Conservation (phyloP, 495 filamentous ascomycete genomes). For the Aspergillus kassunensis region DNA sequence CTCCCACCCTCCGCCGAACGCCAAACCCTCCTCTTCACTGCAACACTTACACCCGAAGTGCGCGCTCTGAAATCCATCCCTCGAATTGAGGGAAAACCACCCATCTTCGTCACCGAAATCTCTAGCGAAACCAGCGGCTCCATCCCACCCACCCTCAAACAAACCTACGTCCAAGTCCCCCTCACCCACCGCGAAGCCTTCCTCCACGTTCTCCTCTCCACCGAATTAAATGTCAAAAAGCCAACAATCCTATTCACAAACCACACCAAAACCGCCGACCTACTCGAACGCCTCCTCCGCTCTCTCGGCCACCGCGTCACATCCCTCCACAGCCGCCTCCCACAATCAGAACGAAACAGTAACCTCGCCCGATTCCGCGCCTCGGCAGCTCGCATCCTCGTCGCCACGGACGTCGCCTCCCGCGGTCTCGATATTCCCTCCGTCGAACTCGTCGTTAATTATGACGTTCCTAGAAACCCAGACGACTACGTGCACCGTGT, state of each 20-base stretch:
- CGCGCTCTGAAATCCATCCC: conserved; percentile 74
- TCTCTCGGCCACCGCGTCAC: conserved; percentile 87
- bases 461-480: conserved; percentile 89
- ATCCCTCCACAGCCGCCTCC: conserved; percentile 78
- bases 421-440: conserved; percentile 94
- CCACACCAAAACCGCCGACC: conserved; percentile 79
- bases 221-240: conserved; percentile 67
- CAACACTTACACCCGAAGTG: conserved; percentile 92
- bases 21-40: conserved; percentile 94
- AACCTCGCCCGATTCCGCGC: conserved; percentile 92
- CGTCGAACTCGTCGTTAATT: conserved; percentile 88
- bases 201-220: conserved; percentile 83
- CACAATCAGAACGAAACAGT: conserved; percentile 74
- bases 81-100: conserved; percentile 57
- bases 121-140: conserved; percentile 62
- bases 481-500: conserved; percentile 98
- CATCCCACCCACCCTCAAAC: conserved; percentile 73
- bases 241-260: conserved; percentile 93
- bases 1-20: conserved; percentile 69
- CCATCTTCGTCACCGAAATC: conserved; percentile 86
- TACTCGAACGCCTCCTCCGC: conserved; percentile 80
- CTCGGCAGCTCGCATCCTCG: conserved; percentile 80
- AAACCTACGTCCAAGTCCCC: conserved; percentile 81
- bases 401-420: conserved; percentile 95
- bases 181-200: conserved; percentile 90